Evolutionary conservation across 192 early-diverging fungal species (phyloP).

Genomic region (Coemansia sp.): DNA sequence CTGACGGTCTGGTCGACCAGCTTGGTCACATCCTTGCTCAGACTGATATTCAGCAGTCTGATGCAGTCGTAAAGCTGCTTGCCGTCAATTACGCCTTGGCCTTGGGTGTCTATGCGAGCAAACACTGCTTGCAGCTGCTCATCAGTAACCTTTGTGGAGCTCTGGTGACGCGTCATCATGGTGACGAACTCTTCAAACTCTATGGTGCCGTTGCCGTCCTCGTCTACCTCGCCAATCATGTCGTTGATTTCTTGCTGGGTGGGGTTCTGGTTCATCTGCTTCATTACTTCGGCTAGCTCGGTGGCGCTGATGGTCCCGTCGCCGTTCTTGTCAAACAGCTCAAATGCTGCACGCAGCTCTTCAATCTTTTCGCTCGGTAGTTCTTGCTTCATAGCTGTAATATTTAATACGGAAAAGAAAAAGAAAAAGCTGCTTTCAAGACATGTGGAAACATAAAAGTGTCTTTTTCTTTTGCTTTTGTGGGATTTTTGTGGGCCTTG

Average conservation of each 20-base stretch:
- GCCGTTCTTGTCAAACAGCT: conserved; percentile 38
- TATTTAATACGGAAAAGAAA: background rate
- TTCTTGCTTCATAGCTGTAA: background rate
- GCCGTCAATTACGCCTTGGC: conserved; percentile 55
- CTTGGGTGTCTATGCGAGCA: conserved; percentile 26
- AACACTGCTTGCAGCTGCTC: conserved; percentile 33
- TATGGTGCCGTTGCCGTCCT: conserved; percentile 68
- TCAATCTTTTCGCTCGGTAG: background rate
- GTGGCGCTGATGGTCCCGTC: conserved; percentile 33
- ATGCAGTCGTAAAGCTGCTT: background rate
- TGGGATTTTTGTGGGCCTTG: too few relatives aligned
- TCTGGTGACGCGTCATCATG: conserved; percentile 34
- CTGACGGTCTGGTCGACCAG: background rate
- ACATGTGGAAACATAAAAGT: too few relatives aligned
- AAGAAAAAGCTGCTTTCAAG: too few relatives aligned
- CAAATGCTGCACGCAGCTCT: conserved; percentile 15
- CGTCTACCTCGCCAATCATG: conserved; percentile 68
- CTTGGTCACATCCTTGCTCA: background rate
- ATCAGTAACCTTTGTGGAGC: background rate
- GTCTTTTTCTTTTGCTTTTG: too few relatives aligned
- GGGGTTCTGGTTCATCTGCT: conserved; percentile 57
- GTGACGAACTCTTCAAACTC: conserved; percentile 61
- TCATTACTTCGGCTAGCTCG: conserved; percentile 31
- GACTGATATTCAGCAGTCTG: background rate
- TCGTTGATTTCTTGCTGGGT: conserved; percentile 66